Base-by-base conservation (phyloP, 768 basidiomycete species). In the Boletus pseudopeckii region DNA sequence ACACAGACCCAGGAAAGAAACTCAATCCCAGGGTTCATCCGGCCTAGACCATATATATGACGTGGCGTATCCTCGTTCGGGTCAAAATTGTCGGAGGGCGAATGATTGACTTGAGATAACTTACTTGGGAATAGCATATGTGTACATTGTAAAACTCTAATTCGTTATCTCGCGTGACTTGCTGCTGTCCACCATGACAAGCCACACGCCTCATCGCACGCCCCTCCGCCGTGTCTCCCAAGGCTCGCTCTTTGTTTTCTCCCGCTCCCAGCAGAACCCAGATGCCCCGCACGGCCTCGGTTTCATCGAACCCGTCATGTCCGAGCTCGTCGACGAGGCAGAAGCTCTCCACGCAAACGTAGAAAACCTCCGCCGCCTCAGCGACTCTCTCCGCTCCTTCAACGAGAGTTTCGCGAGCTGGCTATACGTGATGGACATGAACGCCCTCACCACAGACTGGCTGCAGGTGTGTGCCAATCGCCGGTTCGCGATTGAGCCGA, bases 331-430 rank as follows among this genome's bases (percentile, higher is more conserved):
- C 17, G 94, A 98, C 72, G 94, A 98, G 74, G 83, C 85, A 2
- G 91, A 94, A 48, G 75, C 83, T 0, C 77, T 97, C 11, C 85
- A 89, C 47, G 73, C 81, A 9, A 94, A 94, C 69, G 72, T 90
- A 10, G 82, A 88, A 57, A 80, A 79, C 22, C 77, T 98, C 64
- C 80, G 80, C 56, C 74, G 77, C 24, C 80, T 98, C 57, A 84
- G 86, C 68, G 77, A 85, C 43, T 85, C 90, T 18, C 77, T 98
- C 48, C 80, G 82, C 14, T 85, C 83, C 5, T 96, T 96, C 77
- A 97, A 97, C 67, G 94, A 98, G 71, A 83, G 85, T 14, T 96
- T 98, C 64, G 89, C 94, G 14, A 92, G 90, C 65, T 95, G 85
- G 81, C 71, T 96, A 11, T 95, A 94, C 67, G 83, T 86, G 22